Percentiles rank a stretch among this genome's conserved stretches.
phyloP scores from a whole-genome alignment of 805 yeast species.

The Komagataella mondaviorum region DNA sequence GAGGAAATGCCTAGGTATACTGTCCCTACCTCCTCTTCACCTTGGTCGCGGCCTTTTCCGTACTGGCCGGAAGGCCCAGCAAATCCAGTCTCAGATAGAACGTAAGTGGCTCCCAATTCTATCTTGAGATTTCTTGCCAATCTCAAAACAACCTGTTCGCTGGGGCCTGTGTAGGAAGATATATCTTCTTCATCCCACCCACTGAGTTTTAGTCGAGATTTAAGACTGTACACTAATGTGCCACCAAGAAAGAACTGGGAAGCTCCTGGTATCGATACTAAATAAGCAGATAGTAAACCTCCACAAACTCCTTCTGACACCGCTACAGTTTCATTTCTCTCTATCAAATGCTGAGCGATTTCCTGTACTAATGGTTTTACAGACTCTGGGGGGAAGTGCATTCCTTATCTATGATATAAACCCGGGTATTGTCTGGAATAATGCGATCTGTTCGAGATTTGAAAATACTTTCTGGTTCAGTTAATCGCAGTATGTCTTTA shows the following conservation, averaged over 20 bases:
- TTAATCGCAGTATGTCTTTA: background rate
- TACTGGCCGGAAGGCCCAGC: slow-evolving; percentile 56
- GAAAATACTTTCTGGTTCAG: background rate
- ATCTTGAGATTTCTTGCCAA: slow-evolving; percentile 69
- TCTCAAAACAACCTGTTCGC: slow-evolving; percentile 58
- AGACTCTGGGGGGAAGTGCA: slow-evolving; percentile 49
- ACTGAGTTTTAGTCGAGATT: slow-evolving; percentile 56
- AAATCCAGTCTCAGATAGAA: slow-evolving; percentile 76
- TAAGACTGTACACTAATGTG: slow-evolving; percentile 63
- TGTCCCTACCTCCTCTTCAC: slow-evolving; percentile 37
- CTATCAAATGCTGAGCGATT: slow-evolving; percentile 43
- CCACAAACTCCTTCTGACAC: slow-evolving; percentile 88
- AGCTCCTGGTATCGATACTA: slow-evolving; percentile 79
- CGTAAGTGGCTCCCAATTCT: slow-evolving; percentile 75
- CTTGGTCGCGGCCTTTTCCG: slow-evolving; percentile 7
- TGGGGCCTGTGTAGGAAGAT: slow-evolving; percentile 65
- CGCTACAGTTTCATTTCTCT: slow-evolving; percentile 51
- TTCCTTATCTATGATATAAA: slow-evolving; percentile 3
- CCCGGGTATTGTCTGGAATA: background rate
- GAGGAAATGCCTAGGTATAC: slow-evolving; percentile 64
- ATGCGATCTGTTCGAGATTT: background rate
- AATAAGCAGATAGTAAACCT: slow-evolving; percentile 67
- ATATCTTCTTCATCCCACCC: slow-evolving; percentile 75
- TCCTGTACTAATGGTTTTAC: slow-evolving; percentile 33
- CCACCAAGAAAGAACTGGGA: slow-evolving; percentile 78